Percentiles rank a stretch among this genome's conserved stretches.
These are phyloP conservation scores for Xylariaceae sp. DNA, from an alignment of 2,329 filamentous ascomycete genomes.

Conservation along the genomic window DNA sequence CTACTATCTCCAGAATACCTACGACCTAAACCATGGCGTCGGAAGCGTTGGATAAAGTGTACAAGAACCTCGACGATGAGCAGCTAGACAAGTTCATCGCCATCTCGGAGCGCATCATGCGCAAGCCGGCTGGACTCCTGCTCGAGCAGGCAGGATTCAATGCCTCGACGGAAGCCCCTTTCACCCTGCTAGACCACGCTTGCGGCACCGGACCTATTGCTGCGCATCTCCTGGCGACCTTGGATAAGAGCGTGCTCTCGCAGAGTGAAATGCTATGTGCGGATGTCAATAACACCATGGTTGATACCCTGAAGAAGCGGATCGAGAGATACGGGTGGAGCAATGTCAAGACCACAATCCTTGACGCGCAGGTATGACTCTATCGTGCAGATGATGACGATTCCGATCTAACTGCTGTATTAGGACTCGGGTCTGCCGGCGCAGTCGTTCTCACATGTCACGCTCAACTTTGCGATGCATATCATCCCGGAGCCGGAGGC, in stretches of 20 bases:
- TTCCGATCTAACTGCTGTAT: neutral
- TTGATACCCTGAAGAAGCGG: slow-evolving; percentile 38
- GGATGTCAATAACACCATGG: slow-evolving; percentile 41
- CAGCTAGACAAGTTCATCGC: slow-evolving; percentile 19
- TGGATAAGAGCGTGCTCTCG: slow-evolving; percentile 36
- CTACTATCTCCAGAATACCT: neutral
- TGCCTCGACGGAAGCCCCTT: slow-evolving; percentile 24
- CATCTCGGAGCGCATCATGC: slow-evolving; percentile 24
- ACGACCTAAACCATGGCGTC: slow-evolving; percentile 19
- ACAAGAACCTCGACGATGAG: slow-evolving; percentile 17
- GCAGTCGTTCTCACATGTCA: slow-evolving; percentile 40
- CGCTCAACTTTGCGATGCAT: slow-evolving; percentile 45
- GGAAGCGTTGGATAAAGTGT: slow-evolving; percentile 23
- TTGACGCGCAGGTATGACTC: slow-evolving; percentile 43
- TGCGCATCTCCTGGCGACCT: slow-evolving; percentile 37
- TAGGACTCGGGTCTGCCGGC: slow-evolving; percentile 39
- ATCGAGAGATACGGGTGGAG: slow-evolving; percentile 41
- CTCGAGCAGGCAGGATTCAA: slow-evolving; percentile 33
- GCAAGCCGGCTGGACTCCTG: slow-evolving; percentile 20
- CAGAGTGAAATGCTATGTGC: slow-evolving; percentile 45
- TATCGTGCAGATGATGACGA: neutral
- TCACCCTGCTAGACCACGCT: slow-evolving; percentile 46
- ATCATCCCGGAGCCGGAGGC: slow-evolving; percentile 39
- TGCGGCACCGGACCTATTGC: slow-evolving; percentile 49
- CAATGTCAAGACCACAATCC: slow-evolving; percentile 38